Conservation (phyloP, 176 grass and related monocot genomes). For the Sorghum bicolor region DNA sequence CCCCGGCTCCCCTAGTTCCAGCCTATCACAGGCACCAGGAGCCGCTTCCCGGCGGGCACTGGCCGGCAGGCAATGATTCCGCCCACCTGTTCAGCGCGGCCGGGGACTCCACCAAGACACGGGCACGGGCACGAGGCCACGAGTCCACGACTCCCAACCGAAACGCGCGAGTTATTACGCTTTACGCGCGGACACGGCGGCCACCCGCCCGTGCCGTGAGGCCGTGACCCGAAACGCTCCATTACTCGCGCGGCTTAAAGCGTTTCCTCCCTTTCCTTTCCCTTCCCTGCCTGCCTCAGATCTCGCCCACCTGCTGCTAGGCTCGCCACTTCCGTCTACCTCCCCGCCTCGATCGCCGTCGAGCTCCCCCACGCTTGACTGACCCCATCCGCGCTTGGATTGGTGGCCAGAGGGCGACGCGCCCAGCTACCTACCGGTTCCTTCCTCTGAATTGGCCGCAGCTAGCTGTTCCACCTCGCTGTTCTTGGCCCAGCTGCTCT, state of each 20-base stretch:
- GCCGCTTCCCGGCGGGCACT: not conserved
- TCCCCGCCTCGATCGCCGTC: constrained; percentile 13
- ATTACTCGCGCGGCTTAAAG: constrained; percentile 12
- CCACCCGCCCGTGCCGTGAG: not conserved
- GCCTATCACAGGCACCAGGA: not conserved
- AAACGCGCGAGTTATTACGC: constrained; percentile 49
- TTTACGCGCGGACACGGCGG: constrained; percentile 22
- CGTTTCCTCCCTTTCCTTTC: not conserved
- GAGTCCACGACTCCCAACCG: not conserved
- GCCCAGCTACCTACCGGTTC: not conserved
- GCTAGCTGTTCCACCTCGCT: not conserved
- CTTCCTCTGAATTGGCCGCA: not conserved
- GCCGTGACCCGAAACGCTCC: constrained; percentile 43
- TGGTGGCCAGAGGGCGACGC: not conserved
- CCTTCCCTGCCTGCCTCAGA: not conserved
- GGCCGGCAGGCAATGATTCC: constrained; percentile 18
- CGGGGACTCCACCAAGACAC: not conserved
- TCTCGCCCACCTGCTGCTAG: constrained; percentile 4
- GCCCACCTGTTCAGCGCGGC: not conserved
- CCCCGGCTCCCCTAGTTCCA: not conserved
- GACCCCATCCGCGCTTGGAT: not conserved
- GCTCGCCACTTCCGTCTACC: not conserved
- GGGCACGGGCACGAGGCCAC: not conserved
- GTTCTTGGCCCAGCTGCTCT: constrained; percentile 7
- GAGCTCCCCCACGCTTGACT: constrained; percentile 6